Conservation (phyloP, 805 yeast species). For the Candida qinlingensis region DNA sequence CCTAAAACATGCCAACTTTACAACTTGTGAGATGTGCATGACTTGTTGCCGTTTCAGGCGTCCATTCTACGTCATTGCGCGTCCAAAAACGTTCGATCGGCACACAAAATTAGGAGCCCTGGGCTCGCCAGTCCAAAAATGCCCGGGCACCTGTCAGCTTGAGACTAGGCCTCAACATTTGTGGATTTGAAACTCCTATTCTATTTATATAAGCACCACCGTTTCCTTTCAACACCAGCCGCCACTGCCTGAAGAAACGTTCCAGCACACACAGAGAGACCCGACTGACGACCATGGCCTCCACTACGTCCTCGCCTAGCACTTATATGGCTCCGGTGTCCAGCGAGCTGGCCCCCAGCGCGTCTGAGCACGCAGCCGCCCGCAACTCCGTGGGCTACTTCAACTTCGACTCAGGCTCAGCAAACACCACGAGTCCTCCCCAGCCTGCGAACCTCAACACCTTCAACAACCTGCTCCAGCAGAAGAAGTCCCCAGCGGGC, state of each 20-base stretch:
- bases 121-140: not conserved
- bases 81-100: not conserved
- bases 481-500: not conserved
- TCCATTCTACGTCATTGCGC: not conserved
- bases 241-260: too few relatives aligned
- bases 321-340: not conserved
- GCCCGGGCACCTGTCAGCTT: not conserved
- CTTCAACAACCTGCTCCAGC: not conserved
- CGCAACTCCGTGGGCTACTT: constrained; percentile 1
- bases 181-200: not conserved
- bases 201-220: not conserved
- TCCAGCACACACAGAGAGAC: not conserved
- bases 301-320: constrained; percentile 3
- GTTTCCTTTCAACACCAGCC: too few relatives aligned
- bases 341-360: not conserved
- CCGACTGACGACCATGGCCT: not conserved
- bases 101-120: not conserved
- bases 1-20: too few relatives aligned
- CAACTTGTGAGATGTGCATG: not conserved
- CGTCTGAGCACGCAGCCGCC: not conserved
- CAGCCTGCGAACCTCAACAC: not conserved
- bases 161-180: not conserved
- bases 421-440: not conserved
- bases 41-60: not conserved
- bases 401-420: not conserved